These are phyloP conservation scores for Xylaria polymorpha DNA, from an alignment of 2,329 filamentous ascomycete species.

Conservation along the genomic window DNA sequence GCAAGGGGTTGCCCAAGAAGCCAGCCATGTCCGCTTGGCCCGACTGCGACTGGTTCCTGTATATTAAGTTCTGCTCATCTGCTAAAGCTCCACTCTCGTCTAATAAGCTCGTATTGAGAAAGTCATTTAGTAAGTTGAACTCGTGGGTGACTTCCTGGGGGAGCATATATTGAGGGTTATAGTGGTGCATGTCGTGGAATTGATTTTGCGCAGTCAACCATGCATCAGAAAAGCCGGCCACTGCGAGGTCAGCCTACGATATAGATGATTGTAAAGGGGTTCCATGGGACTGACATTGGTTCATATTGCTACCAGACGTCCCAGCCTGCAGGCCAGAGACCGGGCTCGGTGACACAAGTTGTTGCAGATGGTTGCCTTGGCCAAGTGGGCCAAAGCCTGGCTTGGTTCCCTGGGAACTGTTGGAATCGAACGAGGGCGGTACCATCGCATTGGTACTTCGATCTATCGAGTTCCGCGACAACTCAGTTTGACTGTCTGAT, in stretches of 20 bases:
- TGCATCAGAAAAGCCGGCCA: conserved; percentile 82
- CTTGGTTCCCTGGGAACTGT: conserved; percentile 56
- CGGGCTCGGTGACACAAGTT: conserved; percentile 78
- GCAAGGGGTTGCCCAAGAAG: conserved; percentile 55
- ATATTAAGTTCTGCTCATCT: conserved; percentile 68
- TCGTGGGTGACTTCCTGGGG: conserved; percentile 92
- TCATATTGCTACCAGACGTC: conserved; percentile 71
- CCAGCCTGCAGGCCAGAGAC: conserved; percentile 74
- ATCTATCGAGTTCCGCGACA: conserved; percentile 67
- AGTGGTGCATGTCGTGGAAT: conserved; percentile 93
- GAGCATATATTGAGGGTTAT: conserved; percentile 96
- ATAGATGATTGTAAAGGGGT: conserved; percentile 45
- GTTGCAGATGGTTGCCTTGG: conserved; percentile 68
- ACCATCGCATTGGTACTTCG: conserved; percentile 66
- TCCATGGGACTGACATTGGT: conserved; percentile 74
- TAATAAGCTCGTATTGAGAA: conserved; percentile 89
- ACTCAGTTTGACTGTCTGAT: conserved; percentile 65
- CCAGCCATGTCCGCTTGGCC: conserved; percentile 61
- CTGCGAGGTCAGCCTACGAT: conserved; percentile 60
- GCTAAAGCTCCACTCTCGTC: conserved; percentile 81
- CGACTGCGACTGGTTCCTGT: conserved; percentile 52
- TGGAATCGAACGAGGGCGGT: conserved; percentile 59
- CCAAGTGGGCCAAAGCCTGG: conserved; percentile 60
- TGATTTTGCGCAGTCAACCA: conserved; percentile 84
- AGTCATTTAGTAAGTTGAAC: conserved; percentile 96